Base-by-base conservation (phyloP, 2,329 filamentous ascomycete genomes). In the Penicillium sp. region DNA sequence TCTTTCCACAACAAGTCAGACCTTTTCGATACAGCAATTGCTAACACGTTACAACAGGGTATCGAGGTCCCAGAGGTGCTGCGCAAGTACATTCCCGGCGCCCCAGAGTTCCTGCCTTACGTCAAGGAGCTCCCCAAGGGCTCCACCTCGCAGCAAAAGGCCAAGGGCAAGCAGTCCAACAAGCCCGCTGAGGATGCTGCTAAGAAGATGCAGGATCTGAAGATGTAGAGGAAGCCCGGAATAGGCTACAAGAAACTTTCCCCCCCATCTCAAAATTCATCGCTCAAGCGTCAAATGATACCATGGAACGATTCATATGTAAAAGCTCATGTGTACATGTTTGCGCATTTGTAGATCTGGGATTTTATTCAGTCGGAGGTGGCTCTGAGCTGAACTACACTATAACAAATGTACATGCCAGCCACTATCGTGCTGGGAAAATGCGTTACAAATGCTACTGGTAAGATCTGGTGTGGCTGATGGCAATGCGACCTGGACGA, bases 21-120 rank as follows among this genome's bases (percentile, higher is more conserved):
- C 10, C 10, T 16, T 14, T 7, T 35, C 11, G 2, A 3, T 6
- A 1, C 6, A 14, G 40, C 39, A 41, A 50, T 22, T 31, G 53
- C 66, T 74, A 58, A 74, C 54, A 41, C 37, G 14, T 11, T 36
- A 4, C 27, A 58, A 22, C 62, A 91, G 82, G 91, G 92, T 63
- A 83, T 96, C 68, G 84, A 85, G 58, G 89, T 96, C 36, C 93
- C 93, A 0, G 89, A 93, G 77, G 88, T 89, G 47, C 83, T 97
- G 60, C 86, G 91, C 68, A 94, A 92, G 78, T 98, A 96, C 76
- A 89, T 98, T 53, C 92, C 93, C 2, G 94, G 93, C 36, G 83
- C 91, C 41, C 92, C 92, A 1, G 92, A 94, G 51, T 96, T 97
- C 77, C 83, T 99, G 62, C 90, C 91, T 1, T 99, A 90, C 73